Evolutionary conservation across 106 monocot genomes (phyloP).

Genomic region (Posidonia australis): DNA sequence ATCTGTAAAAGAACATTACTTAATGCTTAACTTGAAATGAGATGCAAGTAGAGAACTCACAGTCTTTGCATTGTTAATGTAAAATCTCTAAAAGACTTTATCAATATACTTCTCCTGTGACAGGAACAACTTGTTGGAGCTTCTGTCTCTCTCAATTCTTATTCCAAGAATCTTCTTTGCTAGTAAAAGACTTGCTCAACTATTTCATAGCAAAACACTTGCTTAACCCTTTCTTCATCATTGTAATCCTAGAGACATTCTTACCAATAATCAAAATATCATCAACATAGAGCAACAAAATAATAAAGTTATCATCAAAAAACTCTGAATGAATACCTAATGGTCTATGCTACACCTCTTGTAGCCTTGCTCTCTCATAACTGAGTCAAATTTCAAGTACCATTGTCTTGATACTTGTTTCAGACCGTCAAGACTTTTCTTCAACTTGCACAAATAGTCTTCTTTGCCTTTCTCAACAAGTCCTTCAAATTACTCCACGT

Average conservation of each 20-base stretch:
- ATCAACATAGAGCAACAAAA: constrained; percentile 2
- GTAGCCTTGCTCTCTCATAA: too few relatives aligned
- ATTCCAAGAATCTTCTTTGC: neutral
- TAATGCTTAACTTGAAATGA: too few relatives aligned
- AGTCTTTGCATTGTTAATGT: neutral
- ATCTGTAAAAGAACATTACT: neutral
- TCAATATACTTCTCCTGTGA: neutral
- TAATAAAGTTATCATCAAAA: neutral
- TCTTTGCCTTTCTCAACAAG: too few relatives aligned
- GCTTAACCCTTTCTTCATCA: neutral
- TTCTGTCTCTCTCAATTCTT: neutral
- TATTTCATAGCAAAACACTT: too few relatives aligned
- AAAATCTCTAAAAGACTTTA: neutral
- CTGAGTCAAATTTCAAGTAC: too few relatives aligned
- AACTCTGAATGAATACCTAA: constrained; percentile 1
- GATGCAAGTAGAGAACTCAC: neutral
- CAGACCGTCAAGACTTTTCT: too few relatives aligned
- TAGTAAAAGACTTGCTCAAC: neutral
- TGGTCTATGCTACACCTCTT: too few relatives aligned
- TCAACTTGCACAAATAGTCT: too few relatives aligned
- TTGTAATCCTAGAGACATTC: neutral
- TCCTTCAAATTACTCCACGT: too few relatives aligned
- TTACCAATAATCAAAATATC: constrained; percentile 5
- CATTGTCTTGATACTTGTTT: too few relatives aligned
- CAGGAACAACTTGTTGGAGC: too few relatives aligned